These are phyloP conservation scores for Neurospora pannonica DNA, from an alignment of 495 filamentous ascomycete species.

Conservation along the genomic window DNA sequence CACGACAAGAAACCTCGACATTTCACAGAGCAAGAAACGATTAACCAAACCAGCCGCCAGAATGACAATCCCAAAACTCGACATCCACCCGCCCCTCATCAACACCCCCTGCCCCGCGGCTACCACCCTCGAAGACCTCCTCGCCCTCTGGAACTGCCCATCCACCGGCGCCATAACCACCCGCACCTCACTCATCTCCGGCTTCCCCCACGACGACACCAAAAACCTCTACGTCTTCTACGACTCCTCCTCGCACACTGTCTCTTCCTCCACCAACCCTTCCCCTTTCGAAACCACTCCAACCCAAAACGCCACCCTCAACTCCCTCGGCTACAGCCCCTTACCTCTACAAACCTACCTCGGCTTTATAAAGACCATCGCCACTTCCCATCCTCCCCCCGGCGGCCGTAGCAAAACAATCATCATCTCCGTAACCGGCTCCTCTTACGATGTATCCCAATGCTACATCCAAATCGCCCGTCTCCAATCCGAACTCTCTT, in stretches of 20 bases:
- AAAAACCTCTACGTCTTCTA: slow-evolving; percentile 60
- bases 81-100: slow-evolving; percentile 54
- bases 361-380: slow-evolving; percentile 29
- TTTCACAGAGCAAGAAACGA: no score
- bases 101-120: slow-evolving; percentile 68
- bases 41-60: background rate
- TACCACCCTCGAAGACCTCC: slow-evolving; percentile 47
- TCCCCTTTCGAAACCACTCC: background rate
- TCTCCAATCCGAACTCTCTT: background rate
- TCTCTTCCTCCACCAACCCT: background rate
- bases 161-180: slow-evolving; percentile 62
- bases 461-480: slow-evolving; percentile 31
- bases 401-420: slow-evolving; percentile 40
- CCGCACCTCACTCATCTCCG: slow-evolving; percentile 49
- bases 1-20: background rate
- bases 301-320: slow-evolving; percentile 47
- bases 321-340: slow-evolving; percentile 63
- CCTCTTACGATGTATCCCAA: slow-evolving; percentile 33
- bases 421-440: slow-evolving; percentile 63
- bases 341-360: slow-evolving; percentile 59
- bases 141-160: slow-evolving; percentile 43
- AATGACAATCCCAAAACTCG: slow-evolving; percentile 19
- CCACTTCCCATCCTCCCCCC: slow-evolving; percentile 17
- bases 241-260: slow-evolving; percentile 35
- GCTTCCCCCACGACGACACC: slow-evolving; percentile 49